A percentile compares a stretch with the other conserved stretches of the same genome.
Evolutionary conservation across 805 yeast species (phyloP).

Genomic region (Komagataella mondaviorum): DNA sequence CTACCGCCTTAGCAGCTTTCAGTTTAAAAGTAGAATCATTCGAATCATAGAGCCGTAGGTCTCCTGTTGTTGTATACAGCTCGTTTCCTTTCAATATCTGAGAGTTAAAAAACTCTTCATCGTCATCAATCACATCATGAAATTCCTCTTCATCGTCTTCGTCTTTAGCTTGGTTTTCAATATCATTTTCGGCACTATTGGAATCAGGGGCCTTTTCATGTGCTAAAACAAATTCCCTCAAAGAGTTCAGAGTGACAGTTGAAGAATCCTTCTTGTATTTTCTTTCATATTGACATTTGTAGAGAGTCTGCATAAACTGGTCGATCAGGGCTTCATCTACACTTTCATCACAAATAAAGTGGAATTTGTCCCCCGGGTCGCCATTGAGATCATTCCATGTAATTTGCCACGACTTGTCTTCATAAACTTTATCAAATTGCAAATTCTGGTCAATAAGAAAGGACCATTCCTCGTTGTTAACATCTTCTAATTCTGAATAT

Average conservation of each 20-base stretch:
- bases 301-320: slow-evolving; percentile 46
- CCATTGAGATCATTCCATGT: slow-evolving; percentile 78
- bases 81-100: background rate
- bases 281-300: slow-evolving; percentile 64
- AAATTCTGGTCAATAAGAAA: slow-evolving; percentile 55
- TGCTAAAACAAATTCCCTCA: slow-evolving; percentile 43
- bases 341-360: slow-evolving; percentile 57
- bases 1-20: background rate
- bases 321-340: slow-evolving; percentile 44
- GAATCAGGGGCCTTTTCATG: slow-evolving; percentile 7
- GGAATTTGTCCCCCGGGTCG: slow-evolving; percentile 76
- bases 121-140: slow-evolving; percentile 14
- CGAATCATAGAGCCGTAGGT: background rate
- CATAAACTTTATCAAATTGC: slow-evolving; percentile 34
- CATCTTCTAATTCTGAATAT: slow-evolving; percentile 13
- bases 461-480: slow-evolving; percentile 50
- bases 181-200: slow-evolving; percentile 8
- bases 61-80: background rate
- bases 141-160: slow-evolving; percentile 17
- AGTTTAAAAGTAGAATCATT: background rate
- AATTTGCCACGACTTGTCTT: slow-evolving; percentile 46
- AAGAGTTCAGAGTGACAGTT: slow-evolving; percentile 28
- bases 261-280: slow-evolving; percentile 46
- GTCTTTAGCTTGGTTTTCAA: slow-evolving; percentile 16
- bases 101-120: slow-evolving; percentile 14